Conservation (phyloP, 2,329 filamentous ascomycete genomes). For the Fusarium lateritium region DNA sequence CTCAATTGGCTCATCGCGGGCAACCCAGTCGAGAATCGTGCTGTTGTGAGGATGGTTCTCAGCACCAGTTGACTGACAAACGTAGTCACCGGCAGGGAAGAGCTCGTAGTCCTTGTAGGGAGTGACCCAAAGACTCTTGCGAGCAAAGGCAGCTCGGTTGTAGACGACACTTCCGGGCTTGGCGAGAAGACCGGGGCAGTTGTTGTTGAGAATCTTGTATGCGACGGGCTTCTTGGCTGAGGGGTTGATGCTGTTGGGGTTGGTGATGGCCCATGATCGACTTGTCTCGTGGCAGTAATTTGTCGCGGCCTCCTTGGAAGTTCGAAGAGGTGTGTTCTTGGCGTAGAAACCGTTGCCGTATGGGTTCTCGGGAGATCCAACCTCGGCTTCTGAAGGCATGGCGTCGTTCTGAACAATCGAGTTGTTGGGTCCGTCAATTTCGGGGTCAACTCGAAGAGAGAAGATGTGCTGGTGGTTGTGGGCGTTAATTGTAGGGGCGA, state of each 20-base stretch:
- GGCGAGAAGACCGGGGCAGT: conserved; percentile 84
- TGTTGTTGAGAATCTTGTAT: conserved; percentile 92
- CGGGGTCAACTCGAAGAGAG: conserved; percentile 75
- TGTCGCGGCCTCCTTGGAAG: conserved; percentile 75
- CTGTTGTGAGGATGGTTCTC: conserved; percentile 68
- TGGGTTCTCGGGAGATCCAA: conserved; percentile 85
- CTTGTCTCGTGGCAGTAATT: conserved; percentile 86
- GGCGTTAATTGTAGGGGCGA: conserved; percentile 73
- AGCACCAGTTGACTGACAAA: conserved; percentile 88
- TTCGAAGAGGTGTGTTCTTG: conserved; percentile 84
- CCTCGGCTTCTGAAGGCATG: conserved; percentile 76
- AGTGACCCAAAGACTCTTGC: conserved; percentile 55
- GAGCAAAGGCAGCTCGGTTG: conserved; percentile 89
- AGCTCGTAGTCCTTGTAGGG: conserved; percentile 84
- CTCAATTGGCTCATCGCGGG: conserved; percentile 78
- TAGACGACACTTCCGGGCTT: conserved; percentile 87
- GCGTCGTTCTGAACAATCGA: conserved; percentile 84
- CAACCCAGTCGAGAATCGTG: conserved; percentile 85
- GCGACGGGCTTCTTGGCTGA: conserved; percentile 87
- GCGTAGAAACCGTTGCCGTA: conserved; percentile 94
- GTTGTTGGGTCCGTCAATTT: conserved; percentile 73
- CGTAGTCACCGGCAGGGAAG: conserved; percentile 88
- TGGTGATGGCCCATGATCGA: conserved; percentile 91
- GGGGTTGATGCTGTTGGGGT: conserved; percentile 85
- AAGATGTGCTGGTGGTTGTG: conserved; percentile 82